Percentiles rank a stretch among this genome's conserved stretches.
Conservation (phyloP, 2,329 filamentous ascomycete genomes). For the Curvularia hawaiiensis region DNA sequence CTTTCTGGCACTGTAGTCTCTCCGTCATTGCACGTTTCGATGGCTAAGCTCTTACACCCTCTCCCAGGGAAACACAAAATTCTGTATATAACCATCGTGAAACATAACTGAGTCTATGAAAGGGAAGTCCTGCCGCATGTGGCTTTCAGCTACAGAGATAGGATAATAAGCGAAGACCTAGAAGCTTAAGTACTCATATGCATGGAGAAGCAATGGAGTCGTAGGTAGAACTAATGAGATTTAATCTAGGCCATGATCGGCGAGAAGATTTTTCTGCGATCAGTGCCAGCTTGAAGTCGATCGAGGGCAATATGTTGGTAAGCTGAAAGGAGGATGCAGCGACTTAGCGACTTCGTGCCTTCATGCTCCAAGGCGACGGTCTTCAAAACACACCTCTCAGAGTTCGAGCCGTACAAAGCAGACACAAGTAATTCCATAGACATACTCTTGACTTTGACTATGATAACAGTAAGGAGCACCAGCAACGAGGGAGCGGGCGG, state of each 20-base stretch:
- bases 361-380: neutral
- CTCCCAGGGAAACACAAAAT: too few relatives aligned
- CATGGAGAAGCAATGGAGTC: slow-evolving; percentile 7
- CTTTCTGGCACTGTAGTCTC: slow-evolving; percentile 9
- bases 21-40: neutral
- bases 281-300: slow-evolving; percentile 9
- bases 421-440: neutral
- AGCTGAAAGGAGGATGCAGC: slow-evolving; percentile 1
- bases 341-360: neutral
- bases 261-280: slow-evolving; percentile 1
- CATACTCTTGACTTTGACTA: neutral
- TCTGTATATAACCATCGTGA: too few relatives aligned
- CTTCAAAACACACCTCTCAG: too few relatives aligned
- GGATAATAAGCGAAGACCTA: slow-evolving; percentile 10
- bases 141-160: neutral
- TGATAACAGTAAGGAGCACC: neutral
- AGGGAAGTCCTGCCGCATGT: neutral
- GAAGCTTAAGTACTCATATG: neutral
- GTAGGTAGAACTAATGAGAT: neutral
- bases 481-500: slow-evolving; percentile 5
- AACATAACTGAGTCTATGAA: too few relatives aligned
- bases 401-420: neutral
- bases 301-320: slow-evolving; percentile 16
- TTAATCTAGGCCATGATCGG: neutral
- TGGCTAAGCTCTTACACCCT: too few relatives aligned